phyloP scores from a whole-genome alignment of 495 filamentous ascomycete genomes.

The Penicillium pancosmium region DNA sequence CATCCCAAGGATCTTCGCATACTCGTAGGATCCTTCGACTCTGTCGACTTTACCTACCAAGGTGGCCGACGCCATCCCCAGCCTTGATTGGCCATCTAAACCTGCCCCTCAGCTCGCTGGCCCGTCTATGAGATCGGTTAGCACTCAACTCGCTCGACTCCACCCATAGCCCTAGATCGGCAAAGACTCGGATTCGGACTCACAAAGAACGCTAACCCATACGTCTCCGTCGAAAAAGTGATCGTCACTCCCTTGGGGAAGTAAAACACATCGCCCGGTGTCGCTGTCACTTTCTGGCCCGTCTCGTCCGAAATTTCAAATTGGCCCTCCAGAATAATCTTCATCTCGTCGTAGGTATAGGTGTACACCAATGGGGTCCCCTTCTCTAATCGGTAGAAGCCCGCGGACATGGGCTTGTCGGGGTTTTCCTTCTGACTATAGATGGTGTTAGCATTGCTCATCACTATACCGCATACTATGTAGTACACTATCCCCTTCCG shows the following conservation, averaged over 20 bases:
- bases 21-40: not conserved
- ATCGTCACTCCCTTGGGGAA: slow-evolving; percentile 78
- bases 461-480: too few relatives aligned
- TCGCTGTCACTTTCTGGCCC: slow-evolving; percentile 68
- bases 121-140: slow-evolving; percentile 41
- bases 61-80: not conserved
- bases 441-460: not conserved
- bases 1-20: slow-evolving; percentile 5
- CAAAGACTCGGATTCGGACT: slow-evolving; percentile 29
- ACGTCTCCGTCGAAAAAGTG: slow-evolving; percentile 71
- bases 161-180: too few relatives aligned
- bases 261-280: slow-evolving; percentile 74
- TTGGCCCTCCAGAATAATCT: slow-evolving; percentile 77
- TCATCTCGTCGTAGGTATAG: slow-evolving; percentile 79
- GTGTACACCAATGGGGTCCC: slow-evolving; percentile 73
- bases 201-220: slow-evolving; percentile 70
- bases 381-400: slow-evolving; percentile 75
- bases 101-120: slow-evolving; percentile 44
- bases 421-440: slow-evolving; percentile 58
- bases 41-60: too few relatives aligned
- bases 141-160: slow-evolving; percentile 1
- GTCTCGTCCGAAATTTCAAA: slow-evolving; percentile 74
- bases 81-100: not conserved
- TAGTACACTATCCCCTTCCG: slow-evolving; percentile 7
- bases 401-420: slow-evolving; percentile 65